A percentile compares a stretch with the other conserved stretches of the same genome.
Conservation (phyloP, 257 asterid species). For the Solanum microdontum region DNA sequence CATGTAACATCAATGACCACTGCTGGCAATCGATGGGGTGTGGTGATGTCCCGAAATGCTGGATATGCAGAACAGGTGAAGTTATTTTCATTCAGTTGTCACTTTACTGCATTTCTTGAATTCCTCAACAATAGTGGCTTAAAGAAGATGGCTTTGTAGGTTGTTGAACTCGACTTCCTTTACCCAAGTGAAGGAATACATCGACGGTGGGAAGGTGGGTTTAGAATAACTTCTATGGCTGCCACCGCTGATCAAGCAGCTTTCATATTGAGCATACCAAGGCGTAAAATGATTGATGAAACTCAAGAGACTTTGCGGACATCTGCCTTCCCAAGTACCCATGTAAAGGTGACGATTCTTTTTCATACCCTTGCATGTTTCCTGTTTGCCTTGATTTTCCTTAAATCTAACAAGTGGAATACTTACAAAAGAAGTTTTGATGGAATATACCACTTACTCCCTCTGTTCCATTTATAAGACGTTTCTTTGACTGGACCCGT, state of each 20-base stretch:
- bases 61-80: constrained; percentile 90
- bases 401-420: not conserved
- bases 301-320: constrained; percentile 96
- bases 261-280: constrained; percentile 73
- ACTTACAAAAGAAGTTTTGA: not conserved
- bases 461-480: not conserved
- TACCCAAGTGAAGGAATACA: constrained; percentile 98
- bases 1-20: constrained; percentile 99
- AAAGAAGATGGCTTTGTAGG: constrained; percentile 24
- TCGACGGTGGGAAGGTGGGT: constrained; percentile 89
- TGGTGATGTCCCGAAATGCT: constrained; percentile 90
- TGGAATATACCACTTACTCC: not conserved
- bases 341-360: constrained; percentile 33
- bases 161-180: constrained; percentile 90
- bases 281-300: constrained; percentile 85
- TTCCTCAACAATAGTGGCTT: not conserved
- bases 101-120: not conserved
- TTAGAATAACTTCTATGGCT: constrained; percentile 88
- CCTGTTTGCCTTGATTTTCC: not conserved
- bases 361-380: not conserved
- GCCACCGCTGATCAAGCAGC: constrained; percentile 94
- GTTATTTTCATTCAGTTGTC: not conserved
- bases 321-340: constrained; percentile 90
- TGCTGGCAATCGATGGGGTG: constrained; percentile 99
- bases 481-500: not conserved